These are phyloP conservation scores for Ochetophila trinervis DNA, from an alignment of 306 rosid species.

Conservation along the genomic window DNA sequence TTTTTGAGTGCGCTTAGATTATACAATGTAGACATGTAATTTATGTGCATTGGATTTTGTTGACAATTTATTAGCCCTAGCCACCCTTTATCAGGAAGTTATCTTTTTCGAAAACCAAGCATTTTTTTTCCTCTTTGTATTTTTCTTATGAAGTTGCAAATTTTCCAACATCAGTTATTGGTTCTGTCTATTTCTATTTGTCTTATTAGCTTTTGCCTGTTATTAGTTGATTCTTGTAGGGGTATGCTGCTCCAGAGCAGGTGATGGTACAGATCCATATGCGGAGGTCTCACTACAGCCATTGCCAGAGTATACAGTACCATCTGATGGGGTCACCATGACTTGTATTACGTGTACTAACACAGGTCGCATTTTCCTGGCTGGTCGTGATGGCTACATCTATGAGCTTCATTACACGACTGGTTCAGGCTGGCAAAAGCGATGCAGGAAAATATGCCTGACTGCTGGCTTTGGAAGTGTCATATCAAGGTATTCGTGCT, in stretches of 20 bases:
- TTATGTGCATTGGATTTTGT: too few relatives aligned
- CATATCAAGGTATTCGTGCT: slow-evolving; percentile 67
- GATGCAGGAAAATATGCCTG: slow-evolving; percentile 81
- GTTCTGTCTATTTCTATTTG: slow-evolving; percentile 2
- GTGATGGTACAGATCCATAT: slow-evolving; percentile 76
- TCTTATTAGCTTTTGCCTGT: slow-evolving; percentile 38
- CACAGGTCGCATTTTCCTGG: slow-evolving; percentile 85
- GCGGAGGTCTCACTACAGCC: slow-evolving; percentile 91
- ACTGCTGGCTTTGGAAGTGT: slow-evolving; percentile 93
- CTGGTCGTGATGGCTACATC: slow-evolving; percentile 97
- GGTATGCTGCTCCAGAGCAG: slow-evolving; percentile 88
- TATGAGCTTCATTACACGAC: slow-evolving; percentile 84
- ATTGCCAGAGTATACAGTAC: slow-evolving; percentile 78
- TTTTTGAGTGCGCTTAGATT: too few relatives aligned
- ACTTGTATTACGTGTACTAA: slow-evolving; percentile 83
- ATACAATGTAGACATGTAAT: too few relatives aligned
- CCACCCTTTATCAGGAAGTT: too few relatives aligned
- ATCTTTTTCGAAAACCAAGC: too few relatives aligned
- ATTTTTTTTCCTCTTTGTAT: not conserved
- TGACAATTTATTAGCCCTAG: too few relatives aligned
- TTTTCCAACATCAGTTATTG: not conserved
- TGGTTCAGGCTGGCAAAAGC: slow-evolving; percentile 94
- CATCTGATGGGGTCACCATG: slow-evolving; percentile 97
- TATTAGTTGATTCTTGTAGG: slow-evolving; percentile 85
- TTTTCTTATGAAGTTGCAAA: not conserved